Conservation (phyloP, 352 stramenopile genomes). For the Pythium utonaiense region DNA sequence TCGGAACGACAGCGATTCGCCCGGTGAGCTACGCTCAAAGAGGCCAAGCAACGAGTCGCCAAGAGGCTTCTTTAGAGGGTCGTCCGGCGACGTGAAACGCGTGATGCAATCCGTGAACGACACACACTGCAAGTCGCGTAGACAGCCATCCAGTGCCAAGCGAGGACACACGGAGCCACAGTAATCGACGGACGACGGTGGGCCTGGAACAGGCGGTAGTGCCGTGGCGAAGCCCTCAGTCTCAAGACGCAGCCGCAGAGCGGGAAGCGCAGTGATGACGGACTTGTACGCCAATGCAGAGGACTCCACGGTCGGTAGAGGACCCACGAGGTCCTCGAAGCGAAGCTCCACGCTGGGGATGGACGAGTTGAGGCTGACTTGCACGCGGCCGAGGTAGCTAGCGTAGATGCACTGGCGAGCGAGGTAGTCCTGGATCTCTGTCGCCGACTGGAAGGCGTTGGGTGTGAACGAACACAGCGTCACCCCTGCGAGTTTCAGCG, state of each 20-base stretch:
- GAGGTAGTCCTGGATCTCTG: slow-evolving; percentile 33
- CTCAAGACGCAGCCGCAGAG: slow-evolving; percentile 37
- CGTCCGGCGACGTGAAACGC: slow-evolving; percentile 7
- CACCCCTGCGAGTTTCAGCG: slow-evolving; percentile 27
- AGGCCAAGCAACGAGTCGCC: slow-evolving; percentile 38
- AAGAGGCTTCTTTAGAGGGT: neutral
- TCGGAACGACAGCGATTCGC: slow-evolving; percentile 30
- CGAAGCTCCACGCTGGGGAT: slow-evolving; percentile 31
- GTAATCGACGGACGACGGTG: neutral
- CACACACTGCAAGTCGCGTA: slow-evolving; percentile 45
- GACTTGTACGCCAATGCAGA: slow-evolving; percentile 3
- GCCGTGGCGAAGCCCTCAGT: slow-evolving; percentile 22
- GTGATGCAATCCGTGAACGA: slow-evolving; percentile 53
- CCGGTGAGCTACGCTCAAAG: slow-evolving; percentile 27
- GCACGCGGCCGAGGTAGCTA: slow-evolving; percentile 44
- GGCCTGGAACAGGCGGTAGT: slow-evolving; percentile 18
- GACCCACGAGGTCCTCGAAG: slow-evolving; percentile 51
- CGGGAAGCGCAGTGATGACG: slow-evolving; percentile 16
- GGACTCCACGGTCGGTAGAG: slow-evolving; percentile 34
- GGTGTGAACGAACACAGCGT: slow-evolving; percentile 40
- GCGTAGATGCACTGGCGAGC: slow-evolving; percentile 35
- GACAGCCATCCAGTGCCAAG: slow-evolving; percentile 42
- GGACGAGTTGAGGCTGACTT: slow-evolving; percentile 11
- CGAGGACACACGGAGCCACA: slow-evolving; percentile 26
- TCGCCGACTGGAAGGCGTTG: slow-evolving; percentile 22